Base-by-base conservation (phyloP, 2,329 filamentous ascomycete species). In the Alternaria sp. region DNA sequence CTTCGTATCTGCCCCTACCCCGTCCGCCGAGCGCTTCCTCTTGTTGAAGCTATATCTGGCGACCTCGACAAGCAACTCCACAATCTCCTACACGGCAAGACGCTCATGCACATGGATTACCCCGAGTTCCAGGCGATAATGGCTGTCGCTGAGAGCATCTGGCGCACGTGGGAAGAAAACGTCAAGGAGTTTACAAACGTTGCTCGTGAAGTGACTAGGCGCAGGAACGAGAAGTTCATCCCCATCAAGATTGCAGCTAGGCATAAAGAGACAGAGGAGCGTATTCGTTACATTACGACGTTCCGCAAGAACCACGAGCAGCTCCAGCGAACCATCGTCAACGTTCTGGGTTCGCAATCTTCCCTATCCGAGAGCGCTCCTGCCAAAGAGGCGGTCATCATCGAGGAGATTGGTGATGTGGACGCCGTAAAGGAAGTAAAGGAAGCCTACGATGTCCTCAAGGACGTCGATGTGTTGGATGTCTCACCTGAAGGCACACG, bases 241-340 rank as follows among this genome's bases (percentile, higher is more conserved):
- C 93, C 94, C 4, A 98, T 99, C 82, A 98, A 98, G 81, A 93
- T 99, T 76, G 86, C 84, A 65, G 90, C 93, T 61, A 90, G 91
- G 69, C 95, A 99, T 75, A 89, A 87, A 37, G 91, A 94, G 76
- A 91, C 95, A 26, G 93, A 98, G 78, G 90, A 95, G 62, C 88
- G 95, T 41, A 84, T 99, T 67, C 93, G 91, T 72, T 99, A 99
- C 76, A 93, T 99, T 64, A 88, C 88, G 70, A 97, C 91, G 21
- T 99, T 99, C 82, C 88, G 95, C 26, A 91, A 94, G 71, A 97
- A 98, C 72, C 95, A 99, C 76, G 95, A 99, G 79, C 95, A 99
- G 79, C 86, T 99, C 46, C 94, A 97, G 78, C 89, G 89, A 67
- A 99, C 95, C 0, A 99, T 99, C 63, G 88, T 96, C 68, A 97